Conservation (phyloP, 805 yeast genomes). For the Scheffersomyces stipitis region DNA sequence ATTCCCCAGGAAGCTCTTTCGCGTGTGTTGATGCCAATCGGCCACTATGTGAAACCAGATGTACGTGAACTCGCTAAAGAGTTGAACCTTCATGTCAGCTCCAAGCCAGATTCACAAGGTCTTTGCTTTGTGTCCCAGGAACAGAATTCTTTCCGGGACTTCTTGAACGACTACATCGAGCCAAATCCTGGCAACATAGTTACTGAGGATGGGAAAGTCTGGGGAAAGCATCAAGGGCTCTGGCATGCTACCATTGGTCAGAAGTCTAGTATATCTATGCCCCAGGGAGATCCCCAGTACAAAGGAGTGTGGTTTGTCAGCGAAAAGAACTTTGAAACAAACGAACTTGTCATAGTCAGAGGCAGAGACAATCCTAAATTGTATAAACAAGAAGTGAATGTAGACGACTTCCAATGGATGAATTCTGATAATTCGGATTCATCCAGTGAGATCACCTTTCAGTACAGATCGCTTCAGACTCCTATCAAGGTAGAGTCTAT, state of each 20-base stretch:
- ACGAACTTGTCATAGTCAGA: slow-evolving; percentile 76
- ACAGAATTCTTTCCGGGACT: slow-evolving; percentile 63
- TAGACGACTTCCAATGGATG: slow-evolving; percentile 53
- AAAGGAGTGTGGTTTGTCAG: slow-evolving; percentile 86
- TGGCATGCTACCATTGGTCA: slow-evolving; percentile 98
- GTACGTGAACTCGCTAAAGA: slow-evolving; percentile 67
- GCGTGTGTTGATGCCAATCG: slow-evolving; percentile 73
- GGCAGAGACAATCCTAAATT: slow-evolving; percentile 63
- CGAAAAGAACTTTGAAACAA: slow-evolving; percentile 60
- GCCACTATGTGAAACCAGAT: slow-evolving; percentile 71
- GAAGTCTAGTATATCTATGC: slow-evolving; percentile 74
- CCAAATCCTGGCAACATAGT: slow-evolving; percentile 77
- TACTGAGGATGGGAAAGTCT: slow-evolving; percentile 68
- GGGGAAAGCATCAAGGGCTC: slow-evolving; percentile 83
- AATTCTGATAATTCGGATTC: slow-evolving; percentile 10
- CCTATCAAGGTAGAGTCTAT: slow-evolving; percentile 42
- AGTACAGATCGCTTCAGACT: slow-evolving; percentile 70
- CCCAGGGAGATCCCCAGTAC: slow-evolving; percentile 78
- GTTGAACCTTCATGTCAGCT: slow-evolving; percentile 56
- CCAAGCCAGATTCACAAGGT: slow-evolving; percentile 93
- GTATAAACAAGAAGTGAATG: slow-evolving; percentile 43
- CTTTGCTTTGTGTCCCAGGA: slow-evolving; percentile 81
- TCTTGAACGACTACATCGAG: slow-evolving; percentile 70
- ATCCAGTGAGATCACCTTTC: slow-evolving; percentile 43
- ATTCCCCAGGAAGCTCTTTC: slow-evolving; percentile 47